Evolutionary conservation across 208 protist genomes (phyloP).

Genomic region (Leishmania turanica): DNA sequence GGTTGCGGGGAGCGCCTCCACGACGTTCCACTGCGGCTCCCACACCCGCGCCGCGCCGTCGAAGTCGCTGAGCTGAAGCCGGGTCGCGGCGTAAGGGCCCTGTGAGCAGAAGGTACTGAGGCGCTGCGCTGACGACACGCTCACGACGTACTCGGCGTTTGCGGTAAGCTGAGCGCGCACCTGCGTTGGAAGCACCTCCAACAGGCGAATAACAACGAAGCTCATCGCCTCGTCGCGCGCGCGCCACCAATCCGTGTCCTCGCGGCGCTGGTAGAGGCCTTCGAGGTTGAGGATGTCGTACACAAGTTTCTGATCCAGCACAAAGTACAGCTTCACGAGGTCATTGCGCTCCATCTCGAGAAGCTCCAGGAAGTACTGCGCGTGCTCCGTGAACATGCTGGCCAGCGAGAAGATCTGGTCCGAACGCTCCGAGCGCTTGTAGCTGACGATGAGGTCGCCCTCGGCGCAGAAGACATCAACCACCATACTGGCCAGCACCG

Average conservation of each 20-base stretch:
- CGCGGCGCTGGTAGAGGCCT: slow-evolving; percentile 51
- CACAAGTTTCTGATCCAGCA: slow-evolving; percentile 74
- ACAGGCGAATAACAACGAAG: slow-evolving; percentile 56
- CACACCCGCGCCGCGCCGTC: slow-evolving; percentile 52
- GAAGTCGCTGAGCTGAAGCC: slow-evolving; percentile 59
- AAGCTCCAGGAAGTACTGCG: slow-evolving; percentile 72
- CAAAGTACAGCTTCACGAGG: slow-evolving; percentile 61
- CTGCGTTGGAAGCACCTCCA: slow-evolving; percentile 58
- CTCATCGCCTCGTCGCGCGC: slow-evolving; percentile 65
- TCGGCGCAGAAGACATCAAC: slow-evolving; percentile 81
- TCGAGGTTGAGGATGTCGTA: slow-evolving; percentile 61
- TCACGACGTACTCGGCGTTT: slow-evolving; percentile 51
- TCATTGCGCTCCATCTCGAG: slow-evolving; percentile 74
- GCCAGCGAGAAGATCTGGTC: slow-evolving; percentile 74
- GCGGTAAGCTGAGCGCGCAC: slow-evolving; percentile 67
- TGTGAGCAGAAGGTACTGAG: slow-evolving; percentile 62
- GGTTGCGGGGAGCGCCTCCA: slow-evolving; percentile 63
- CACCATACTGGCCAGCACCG: slow-evolving; percentile 63
- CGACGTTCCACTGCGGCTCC: slow-evolving; percentile 85
- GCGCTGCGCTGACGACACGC: slow-evolving; percentile 42
- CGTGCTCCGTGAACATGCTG: slow-evolving; percentile 75
- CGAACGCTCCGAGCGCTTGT: slow-evolving; percentile 41
- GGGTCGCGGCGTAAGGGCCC: slow-evolving; percentile 71
- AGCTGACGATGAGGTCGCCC: slow-evolving; percentile 78
- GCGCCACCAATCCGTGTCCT: slow-evolving; percentile 61